A percentile compares a stretch with the other conserved stretches of the same genome.
Conservation (phyloP, 2,329 filamentous ascomycete genomes). For the Phyllosticta paracitricarpa region DNA sequence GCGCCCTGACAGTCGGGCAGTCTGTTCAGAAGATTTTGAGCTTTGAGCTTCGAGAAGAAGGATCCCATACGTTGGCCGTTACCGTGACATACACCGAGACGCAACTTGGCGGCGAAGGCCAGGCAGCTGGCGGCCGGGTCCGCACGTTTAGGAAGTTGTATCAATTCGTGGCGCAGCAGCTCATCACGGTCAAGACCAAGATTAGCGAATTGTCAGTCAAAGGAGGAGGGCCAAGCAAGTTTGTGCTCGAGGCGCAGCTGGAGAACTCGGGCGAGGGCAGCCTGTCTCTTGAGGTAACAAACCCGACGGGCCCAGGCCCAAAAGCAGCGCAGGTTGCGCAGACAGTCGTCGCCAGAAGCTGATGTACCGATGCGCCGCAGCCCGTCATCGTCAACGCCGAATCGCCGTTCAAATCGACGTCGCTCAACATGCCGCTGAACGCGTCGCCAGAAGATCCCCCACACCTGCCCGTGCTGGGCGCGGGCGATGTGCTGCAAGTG, state of each 20-base stretch:
- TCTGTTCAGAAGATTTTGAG: conserved; percentile 73
- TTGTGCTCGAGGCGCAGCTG: conserved; percentile 84
- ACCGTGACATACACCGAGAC: conserved; percentile 93
- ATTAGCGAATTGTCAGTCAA: conserved; percentile 51
- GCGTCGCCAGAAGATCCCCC: conserved; percentile 18
- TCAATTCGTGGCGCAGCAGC: conserved; percentile 87
- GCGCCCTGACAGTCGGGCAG: conserved; percentile 48
- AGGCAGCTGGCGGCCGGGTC: conserved; percentile 49
- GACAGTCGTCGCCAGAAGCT: neutral
- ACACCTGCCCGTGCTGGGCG: conserved; percentile 41
- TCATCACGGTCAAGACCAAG: conserved; percentile 85
- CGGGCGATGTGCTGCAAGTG: conserved; percentile 55
- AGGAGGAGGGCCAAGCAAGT: conserved; percentile 38
- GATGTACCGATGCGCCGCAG: conserved; percentile 17
- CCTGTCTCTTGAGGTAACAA: conserved; percentile 61
- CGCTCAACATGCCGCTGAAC: conserved; percentile 45
- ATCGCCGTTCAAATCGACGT: conserved; percentile 43
- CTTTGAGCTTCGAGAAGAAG: conserved; percentile 88
- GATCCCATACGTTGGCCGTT: conserved; percentile 84
- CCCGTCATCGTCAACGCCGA: conserved; percentile 40
- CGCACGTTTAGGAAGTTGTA: conserved; percentile 91
- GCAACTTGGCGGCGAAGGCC: conserved; percentile 38
- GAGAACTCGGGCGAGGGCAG: conserved; percentile 85
- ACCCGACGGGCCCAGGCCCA: neutral
- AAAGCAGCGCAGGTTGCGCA: neutral